Percentiles rank a stretch among this genome's conserved stretches.
phyloP scores from a whole-genome alignment of 1,284 basidiomycete species.

The Fomitopsis betulina region DNA sequence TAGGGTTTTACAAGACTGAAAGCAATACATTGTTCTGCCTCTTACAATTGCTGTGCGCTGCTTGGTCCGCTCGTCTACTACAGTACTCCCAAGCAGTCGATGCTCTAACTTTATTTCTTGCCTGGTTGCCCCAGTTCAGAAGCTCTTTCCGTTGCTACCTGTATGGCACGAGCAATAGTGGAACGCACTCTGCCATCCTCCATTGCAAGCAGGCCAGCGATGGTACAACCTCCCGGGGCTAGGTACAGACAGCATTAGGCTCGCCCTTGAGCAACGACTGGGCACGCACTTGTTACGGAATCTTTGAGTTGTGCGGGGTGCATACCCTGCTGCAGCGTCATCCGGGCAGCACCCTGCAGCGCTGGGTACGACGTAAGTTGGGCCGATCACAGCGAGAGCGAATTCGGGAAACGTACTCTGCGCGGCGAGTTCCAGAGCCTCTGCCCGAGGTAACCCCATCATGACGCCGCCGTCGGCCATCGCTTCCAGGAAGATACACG shows the following conservation, averaged over 20 bases:
- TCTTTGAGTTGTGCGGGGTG: constrained; percentile 99
- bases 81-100: no score
- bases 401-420: constrained; percentile 65
- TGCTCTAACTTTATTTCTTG: no score
- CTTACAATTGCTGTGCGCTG: not conserved
- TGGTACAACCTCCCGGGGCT: constrained; percentile 99
- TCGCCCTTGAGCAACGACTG: not conserved
- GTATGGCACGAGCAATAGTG: constrained; percentile 94
- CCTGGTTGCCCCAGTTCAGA: constrained; percentile 61
- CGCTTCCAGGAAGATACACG: constrained; percentile 94
- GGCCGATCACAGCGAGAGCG: not conserved
- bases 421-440: constrained; percentile 92
- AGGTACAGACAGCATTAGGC: not conserved
- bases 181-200: constrained; percentile 94
- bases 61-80: not conserved
- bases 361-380: constrained; percentile 44
- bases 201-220: constrained; percentile 91
- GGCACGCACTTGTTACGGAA: constrained; percentile 85
- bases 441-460: constrained; percentile 96
- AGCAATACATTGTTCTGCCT: not conserved
- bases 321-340: constrained; percentile 84
- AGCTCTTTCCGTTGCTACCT: constrained; percentile 87
- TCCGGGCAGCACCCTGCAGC: constrained; percentile 94
- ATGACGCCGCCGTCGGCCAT: constrained; percentile 99
- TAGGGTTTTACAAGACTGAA: not conserved